These are phyloP conservation scores for Boletus vinaceobasis DNA, from an alignment of 768 basidiomycete species.

Conservation along the genomic window DNA sequence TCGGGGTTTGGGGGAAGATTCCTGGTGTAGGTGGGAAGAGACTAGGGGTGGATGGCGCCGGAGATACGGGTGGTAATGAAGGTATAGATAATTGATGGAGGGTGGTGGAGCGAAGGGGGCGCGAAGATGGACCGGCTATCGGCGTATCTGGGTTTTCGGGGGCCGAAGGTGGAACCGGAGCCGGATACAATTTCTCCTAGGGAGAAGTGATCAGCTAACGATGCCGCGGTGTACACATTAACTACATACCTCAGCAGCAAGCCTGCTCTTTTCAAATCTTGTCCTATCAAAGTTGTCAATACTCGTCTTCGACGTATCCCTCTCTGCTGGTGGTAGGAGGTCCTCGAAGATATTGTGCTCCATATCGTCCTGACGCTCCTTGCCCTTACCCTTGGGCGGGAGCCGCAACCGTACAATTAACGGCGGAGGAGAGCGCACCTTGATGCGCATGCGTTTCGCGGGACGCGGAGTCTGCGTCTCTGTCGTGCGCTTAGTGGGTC, in stretches of 20 bases:
- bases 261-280: slow-evolving; percentile 69
- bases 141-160: slow-evolving; percentile 35
- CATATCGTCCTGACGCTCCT: slow-evolving; percentile 64
- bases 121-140: slow-evolving; percentile 54
- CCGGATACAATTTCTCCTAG: slow-evolving; percentile 51
- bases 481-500: slow-evolving; percentile 24
- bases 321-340: slow-evolving; percentile 61
- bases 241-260: slow-evolving; percentile 66
- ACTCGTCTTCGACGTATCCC: slow-evolving; percentile 67
- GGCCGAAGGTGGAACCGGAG: slow-evolving; percentile 31
- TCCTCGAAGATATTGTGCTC: slow-evolving; percentile 77
- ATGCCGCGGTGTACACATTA: neutral
- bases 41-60: slow-evolving; percentile 37
- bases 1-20: slow-evolving; percentile 31
- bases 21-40: slow-evolving; percentile 32
- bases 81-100: slow-evolving; percentile 38
- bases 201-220: slow-evolving; percentile 6
- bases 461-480: slow-evolving; percentile 29
- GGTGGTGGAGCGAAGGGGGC: slow-evolving; percentile 60
- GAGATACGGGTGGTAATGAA: slow-evolving; percentile 30
- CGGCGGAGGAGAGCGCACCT: slow-evolving; percentile 34
- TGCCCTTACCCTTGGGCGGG: slow-evolving; percentile 62
- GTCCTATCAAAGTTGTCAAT: slow-evolving; percentile 60
- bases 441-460: slow-evolving; percentile 47
- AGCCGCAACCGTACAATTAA: slow-evolving; percentile 52